phyloP scores from a whole-genome alignment of 495 filamentous ascomycete genomes.

The Delitschia confertaspora region DNA sequence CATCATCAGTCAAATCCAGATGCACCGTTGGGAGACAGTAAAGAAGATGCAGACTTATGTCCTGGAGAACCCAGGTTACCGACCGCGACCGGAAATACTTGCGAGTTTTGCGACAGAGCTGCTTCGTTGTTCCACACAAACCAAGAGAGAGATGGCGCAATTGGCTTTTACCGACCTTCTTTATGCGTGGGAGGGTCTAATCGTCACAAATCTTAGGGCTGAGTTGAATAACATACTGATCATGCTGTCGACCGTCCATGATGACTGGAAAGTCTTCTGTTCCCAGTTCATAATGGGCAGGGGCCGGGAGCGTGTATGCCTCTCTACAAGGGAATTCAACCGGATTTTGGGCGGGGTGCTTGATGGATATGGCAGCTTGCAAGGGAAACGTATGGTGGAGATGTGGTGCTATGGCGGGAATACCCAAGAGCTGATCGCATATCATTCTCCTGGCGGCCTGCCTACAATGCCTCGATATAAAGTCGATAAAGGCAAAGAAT shows the following conservation, averaged over 20 bases:
- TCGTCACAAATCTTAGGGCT: constrained; percentile 5
- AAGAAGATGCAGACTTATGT: constrained; percentile 39
- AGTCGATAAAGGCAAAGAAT: constrained; percentile 15
- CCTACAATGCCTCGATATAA: constrained; percentile 18
- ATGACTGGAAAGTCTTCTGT: constrained; percentile 11
- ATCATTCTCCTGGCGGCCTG: constrained; percentile 20
- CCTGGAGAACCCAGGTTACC: constrained; percentile 25
- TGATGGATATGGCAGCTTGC: constrained; percentile 17
- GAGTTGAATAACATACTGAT: constrained; percentile 18
- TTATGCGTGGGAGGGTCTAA: constrained; percentile 15
- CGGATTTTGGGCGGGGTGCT: constrained; percentile 15
- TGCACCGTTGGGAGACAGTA: constrained; percentile 43
- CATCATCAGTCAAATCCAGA: constrained; percentile 42
- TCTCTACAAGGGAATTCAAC: constrained; percentile 23
- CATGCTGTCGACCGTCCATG: constrained; percentile 16
- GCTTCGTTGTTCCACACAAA: constrained; percentile 7
- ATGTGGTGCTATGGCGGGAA: constrained; percentile 20
- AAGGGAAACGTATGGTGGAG: constrained; percentile 19
- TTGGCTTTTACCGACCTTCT: constrained; percentile 13
- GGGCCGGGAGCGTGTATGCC: constrained; percentile 4
- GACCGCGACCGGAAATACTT: constrained; percentile 21
- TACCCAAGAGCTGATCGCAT: constrained; percentile 15
- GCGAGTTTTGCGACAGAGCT: constrained; percentile 26
- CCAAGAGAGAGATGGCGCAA: constrained; percentile 4
- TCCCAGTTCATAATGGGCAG: constrained; percentile 12